Evolutionary conservation across 768 basidiomycete genomes (phyloP).

Genomic region (Lyophyllum semitale): DNA sequence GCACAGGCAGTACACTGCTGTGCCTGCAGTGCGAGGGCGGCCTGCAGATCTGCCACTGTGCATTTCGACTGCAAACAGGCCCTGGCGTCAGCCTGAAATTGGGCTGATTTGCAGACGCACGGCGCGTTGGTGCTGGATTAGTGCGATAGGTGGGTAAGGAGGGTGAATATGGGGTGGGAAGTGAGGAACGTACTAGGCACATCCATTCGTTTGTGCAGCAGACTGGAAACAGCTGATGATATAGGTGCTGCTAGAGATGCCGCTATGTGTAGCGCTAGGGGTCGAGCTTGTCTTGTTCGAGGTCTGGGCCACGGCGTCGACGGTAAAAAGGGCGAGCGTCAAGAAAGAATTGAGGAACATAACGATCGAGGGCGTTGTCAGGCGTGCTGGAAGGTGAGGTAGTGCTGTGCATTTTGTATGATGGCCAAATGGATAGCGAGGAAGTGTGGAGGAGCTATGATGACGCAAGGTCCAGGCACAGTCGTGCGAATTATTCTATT

Average conservation of each 20-base stretch:
- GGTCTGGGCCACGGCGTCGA: constrained; percentile 5
- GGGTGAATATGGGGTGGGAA: too few relatives aligned
- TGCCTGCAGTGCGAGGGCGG: constrained; percentile 14
- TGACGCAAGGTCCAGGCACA: too few relatives aligned
- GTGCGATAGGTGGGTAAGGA: background rate
- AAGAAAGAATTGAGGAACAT: constrained; percentile 13
- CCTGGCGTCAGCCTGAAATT: constrained; percentile 19
- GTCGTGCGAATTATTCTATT: too few relatives aligned
- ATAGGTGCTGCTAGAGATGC: constrained; percentile 3
- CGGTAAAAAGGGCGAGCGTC: constrained; percentile 4
- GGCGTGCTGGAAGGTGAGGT: too few relatives aligned
- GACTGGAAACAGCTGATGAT: constrained; percentile 9
- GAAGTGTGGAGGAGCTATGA: too few relatives aligned
- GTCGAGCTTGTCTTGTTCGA: background rate
- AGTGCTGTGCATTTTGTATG: too few relatives aligned
- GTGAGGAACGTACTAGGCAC: background rate
- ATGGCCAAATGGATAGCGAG: too few relatives aligned
- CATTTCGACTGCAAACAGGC: constrained; percentile 16
- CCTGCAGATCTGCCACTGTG: constrained; percentile 7
- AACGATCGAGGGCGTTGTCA: too few relatives aligned
- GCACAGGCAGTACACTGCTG: constrained; percentile 8
- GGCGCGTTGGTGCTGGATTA: constrained; percentile 4
- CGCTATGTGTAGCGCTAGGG: background rate
- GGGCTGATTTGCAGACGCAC: constrained; percentile 17
- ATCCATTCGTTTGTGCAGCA: constrained; percentile 5